Base-by-base conservation (phyloP, 2,329 filamentous ascomycete species). In the Talaromyces sp. region DNA sequence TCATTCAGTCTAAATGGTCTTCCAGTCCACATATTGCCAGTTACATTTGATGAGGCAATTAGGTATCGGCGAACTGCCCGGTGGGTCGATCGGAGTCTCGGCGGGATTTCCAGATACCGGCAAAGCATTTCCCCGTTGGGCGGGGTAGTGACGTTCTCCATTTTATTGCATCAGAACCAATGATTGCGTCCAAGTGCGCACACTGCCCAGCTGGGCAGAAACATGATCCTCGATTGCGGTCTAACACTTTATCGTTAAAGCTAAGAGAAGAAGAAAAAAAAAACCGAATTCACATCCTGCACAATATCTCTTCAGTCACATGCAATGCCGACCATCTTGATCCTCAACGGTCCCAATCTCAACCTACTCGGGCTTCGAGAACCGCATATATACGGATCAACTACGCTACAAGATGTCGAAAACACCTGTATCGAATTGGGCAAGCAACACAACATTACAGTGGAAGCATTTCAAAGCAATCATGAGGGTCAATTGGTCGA, bases 331-430 rank as follows among this genome's bases (percentile, higher is more conserved):
- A 74, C 75, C 58, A 87, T 92, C 73, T 87, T 92, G 70, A 82
- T 92, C 69, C 87, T 93, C 80, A 92, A 92, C 77, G 90, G 90
- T n/a, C 90, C 90, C 37, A 93, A 93, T 76, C 88, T 93, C 71
- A 93, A 93, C 79, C 87, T 93, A 59, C 85, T 93, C 35, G 90
- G 90, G 41, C 89, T 86, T 13, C 84, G 91, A 24, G 90, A 94
- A 75, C 90, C 90, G 16, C 80, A 87, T 33, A 84, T 92, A 71
- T 93, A 93, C 79, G 90, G 90, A 73, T 82, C 81, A 67, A 87
- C 87, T 0, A 92, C 90, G 0, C 86, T 93, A 13, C 60, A 80
- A 22, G 85, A 91, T 69, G 83, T 93, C 16, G 82, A 87, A 56
- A 66, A 75, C 2, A 70, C 78, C 10, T 84, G 85, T 27, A 72